Base-by-base conservation (phyloP, 192 early-diverging fungal genomes). In the Thamnidium elegans region DNA sequence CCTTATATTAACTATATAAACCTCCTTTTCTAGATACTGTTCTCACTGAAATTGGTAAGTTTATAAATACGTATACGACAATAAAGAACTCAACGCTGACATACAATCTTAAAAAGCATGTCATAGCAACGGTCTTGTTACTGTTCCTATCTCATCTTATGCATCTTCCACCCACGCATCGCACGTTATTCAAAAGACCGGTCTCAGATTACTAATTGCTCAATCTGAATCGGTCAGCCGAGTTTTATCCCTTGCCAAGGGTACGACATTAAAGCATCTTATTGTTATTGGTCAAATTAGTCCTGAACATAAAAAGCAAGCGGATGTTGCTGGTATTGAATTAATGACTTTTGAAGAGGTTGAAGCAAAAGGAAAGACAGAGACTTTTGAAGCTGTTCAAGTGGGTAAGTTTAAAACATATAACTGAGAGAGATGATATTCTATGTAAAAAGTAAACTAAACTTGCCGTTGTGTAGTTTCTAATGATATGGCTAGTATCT, bases 111-210 rank as follows among this genome's bases (percentile, higher is more conserved):
- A 7, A 26, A 7, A 30, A 64, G 62, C 50, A 10, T 70, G 68
- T n/a, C 68, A 70, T 26, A 20, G 21, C 4, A 54, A 70, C 26
- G 68, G 68, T n/a, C 43, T 61, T 19, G 66, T 68, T 7, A 68
- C 71, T 21, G 55, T 73, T 1, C 71, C 71, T 50, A 73, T 73
- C 13, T 54, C 62, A 55, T 50, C 62, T 32, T 39, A 51, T 39
- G 39, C 71, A 17, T 56, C 61, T 31, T 65, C 62, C 14, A 53
- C 66, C 17, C 63, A 68, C 30, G 36, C 64, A 11, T 63, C 61
- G 7, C 71, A 73, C 48, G 55, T 73, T 3, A 55, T 70, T 21
- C 39, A 58, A 17, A 58, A 46, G 19, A 70, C 68, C 10, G 13
- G 0, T 34, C 42, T 70, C 9, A 55, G 36, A 43, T 31, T 70